phyloP scores from a whole-genome alignment of 371 early-diverging fungal species.

The Mortierella sp. region DNA sequence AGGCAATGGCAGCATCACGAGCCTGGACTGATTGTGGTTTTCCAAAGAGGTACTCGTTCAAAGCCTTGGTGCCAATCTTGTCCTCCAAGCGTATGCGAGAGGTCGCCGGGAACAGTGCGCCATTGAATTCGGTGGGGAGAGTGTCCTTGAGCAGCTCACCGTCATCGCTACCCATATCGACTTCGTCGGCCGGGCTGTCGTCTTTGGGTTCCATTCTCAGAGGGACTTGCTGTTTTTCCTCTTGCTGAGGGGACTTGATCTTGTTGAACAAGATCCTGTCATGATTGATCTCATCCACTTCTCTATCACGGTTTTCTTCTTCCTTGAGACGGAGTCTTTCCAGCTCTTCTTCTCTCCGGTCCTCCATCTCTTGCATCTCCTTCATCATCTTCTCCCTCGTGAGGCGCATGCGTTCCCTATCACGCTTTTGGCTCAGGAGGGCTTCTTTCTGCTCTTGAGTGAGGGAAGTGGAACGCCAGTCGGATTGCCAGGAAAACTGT shows the following conservation, averaged over 20 bases:
- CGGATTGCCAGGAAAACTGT: slow-evolving; percentile 7
- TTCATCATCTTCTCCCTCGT: no score
- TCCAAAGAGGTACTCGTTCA: slow-evolving; percentile 13
- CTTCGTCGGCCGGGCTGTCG: neutral
- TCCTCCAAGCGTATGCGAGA: slow-evolving; percentile 19
- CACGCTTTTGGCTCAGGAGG: neutral
- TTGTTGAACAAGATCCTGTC: slow-evolving; percentile 7
- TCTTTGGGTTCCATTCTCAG: neutral
- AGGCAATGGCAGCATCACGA: slow-evolving; percentile 25
- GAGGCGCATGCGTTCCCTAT: no score
- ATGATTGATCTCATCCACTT: slow-evolving; percentile 2
- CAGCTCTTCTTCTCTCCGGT: neutral
- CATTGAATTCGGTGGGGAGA: slow-evolving; percentile 29
- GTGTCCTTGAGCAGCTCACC: slow-evolving; percentile 16
- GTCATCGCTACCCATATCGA: neutral
- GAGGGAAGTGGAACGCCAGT: no score
- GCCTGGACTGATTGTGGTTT: slow-evolving; percentile 2
- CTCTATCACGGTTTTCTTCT: neutral
- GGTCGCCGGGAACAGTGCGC: slow-evolving; percentile 13
- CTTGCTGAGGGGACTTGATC: slow-evolving; percentile 1
- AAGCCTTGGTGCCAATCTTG: slow-evolving; percentile 15
- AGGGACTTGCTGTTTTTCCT: slow-evolving; percentile 6
- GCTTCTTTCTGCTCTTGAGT: neutral
- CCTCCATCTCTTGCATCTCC: neutral
- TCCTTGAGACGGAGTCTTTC: neutral